Evolutionary conservation across 2,329 filamentous ascomycete genomes (phyloP), one percentile per base, ranked within the genome.

Genomic region (Colletotrichum sp.): DNA sequence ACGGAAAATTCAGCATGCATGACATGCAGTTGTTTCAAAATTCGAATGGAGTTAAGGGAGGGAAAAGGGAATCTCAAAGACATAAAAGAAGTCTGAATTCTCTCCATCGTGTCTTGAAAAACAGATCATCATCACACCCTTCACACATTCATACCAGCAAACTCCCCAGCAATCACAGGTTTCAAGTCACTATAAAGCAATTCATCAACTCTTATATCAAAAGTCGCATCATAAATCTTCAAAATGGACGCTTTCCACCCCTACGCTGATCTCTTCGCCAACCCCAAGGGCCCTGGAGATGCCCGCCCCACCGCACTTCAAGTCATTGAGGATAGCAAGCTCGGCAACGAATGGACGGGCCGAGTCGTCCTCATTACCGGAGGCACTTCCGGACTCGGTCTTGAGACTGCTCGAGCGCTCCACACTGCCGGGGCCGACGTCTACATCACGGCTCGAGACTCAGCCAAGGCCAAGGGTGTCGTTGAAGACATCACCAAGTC

Each of bases 331-430:
- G 84, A 86, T 67, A 78, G 79, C 28, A 68, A 84, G 8, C 62
- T 79, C 5, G 76, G 79, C 8, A 83, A 82, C 62, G 83, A 82
- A 57, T 81, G 82, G 49, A 68, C 75, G 2, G 83, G 80, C 60
- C 86, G 85, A 63, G 83, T 85, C 26, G 79, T 85, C 10, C 76
- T 89, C 16, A 82, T 89, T 65, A 88, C 87, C 2, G 87, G 87
- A 13, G 80, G 79, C 12, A 84, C 83, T 4, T 81, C 84, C 32
- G 87, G 87, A 2, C 79, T 88, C 21, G 87, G 87, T 6, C 76
- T 85, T 30, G 84, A 88, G 74, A 88, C 86, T 1, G 85, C 82
- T 2, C 82, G 84, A 9, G 87, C 87, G 3, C 80, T 90, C 3
- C 76, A 81, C 60, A 79, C 83, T 8, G 87, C 88, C 1, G 88